Evolutionary conservation across 2,329 filamentous ascomycete species (phyloP).

Genomic region (Endothia cerciana): DNA sequence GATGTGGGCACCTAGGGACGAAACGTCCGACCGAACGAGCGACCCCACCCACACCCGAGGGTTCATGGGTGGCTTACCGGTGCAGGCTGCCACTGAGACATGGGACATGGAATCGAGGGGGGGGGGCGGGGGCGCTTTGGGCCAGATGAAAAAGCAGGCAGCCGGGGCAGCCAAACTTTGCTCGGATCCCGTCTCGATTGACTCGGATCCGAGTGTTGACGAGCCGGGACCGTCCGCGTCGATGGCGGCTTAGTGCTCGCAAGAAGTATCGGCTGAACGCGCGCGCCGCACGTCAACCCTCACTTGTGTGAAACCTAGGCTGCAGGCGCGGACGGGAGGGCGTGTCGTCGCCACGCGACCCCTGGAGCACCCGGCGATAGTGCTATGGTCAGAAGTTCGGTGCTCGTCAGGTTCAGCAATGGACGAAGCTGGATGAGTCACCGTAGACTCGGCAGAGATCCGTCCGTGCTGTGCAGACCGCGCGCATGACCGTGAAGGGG

Average conservation of each 20-base stretch:
- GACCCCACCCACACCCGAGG: neutral
- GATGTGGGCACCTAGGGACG: neutral
- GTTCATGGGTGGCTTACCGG: neutral
- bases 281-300: neutral
- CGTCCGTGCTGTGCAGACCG: neutral
- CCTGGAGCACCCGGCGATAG: neutral
- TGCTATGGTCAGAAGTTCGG: neutral
- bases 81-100: slow-evolving; percentile 10
- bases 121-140: neutral
- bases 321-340: neutral
- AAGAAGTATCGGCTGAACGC: neutral
- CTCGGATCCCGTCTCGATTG: too few species aligned
- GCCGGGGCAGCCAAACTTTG: neutral
- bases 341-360: neutral
- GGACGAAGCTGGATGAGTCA: neutral
- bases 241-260: neutral
- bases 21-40: slow-evolving; percentile 8
- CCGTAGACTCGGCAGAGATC: neutral
- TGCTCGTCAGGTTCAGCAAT: neutral
- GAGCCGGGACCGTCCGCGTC: neutral
- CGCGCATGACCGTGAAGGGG: neutral
- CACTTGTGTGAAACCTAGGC: neutral
- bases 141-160: neutral
- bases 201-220: neutral
- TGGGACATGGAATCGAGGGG: neutral